These are phyloP conservation scores for Begonia fuchsioides DNA, from an alignment of 306 rosid genomes.

Conservation along the genomic window DNA sequence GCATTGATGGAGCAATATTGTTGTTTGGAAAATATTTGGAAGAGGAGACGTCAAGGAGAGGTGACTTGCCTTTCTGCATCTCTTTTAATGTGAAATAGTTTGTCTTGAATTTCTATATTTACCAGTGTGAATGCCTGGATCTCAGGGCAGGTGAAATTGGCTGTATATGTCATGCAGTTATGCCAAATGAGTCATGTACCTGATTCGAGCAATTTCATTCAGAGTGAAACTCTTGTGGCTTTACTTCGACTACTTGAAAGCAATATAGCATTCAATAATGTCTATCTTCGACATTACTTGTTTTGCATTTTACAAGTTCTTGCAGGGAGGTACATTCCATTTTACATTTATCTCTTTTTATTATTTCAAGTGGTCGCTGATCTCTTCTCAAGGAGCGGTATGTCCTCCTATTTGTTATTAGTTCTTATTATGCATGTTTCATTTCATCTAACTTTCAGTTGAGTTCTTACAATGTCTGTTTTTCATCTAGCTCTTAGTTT, in stretches of 20 bases:
- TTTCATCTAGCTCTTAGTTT: too few species aligned
- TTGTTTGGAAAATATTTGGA: conserved; percentile 57
- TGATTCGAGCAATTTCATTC: conserved; percentile 30
- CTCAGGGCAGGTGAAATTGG: conserved; percentile 87
- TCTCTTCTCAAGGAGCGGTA: too few species aligned
- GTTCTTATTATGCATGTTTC: too few species aligned
- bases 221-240: conserved; percentile 44
- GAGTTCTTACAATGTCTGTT: too few species aligned
- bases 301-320: conserved; percentile 84
- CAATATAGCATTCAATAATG: conserved; percentile 61
- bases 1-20: conserved; percentile 53
- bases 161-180: conserved; percentile 62
- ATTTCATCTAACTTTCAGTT: too few species aligned
- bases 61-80: conserved; percentile 17
- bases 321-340: conserved; percentile 51
- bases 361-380: too few species aligned
- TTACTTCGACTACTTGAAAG: conserved; percentile 69
- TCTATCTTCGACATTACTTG: conserved; percentile 72
- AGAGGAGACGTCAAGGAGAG: conserved; percentile 77
- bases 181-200: conserved; percentile 58
- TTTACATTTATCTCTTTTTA: background rate
- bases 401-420: too few species aligned
- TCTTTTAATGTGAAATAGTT: conserved; percentile 5
- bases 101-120: conserved; percentile 1
- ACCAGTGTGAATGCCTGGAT: conserved; percentile 8